phyloP scores from a whole-genome alignment of 139 green algal species.

The Mychonastes homosphaera region DNA sequence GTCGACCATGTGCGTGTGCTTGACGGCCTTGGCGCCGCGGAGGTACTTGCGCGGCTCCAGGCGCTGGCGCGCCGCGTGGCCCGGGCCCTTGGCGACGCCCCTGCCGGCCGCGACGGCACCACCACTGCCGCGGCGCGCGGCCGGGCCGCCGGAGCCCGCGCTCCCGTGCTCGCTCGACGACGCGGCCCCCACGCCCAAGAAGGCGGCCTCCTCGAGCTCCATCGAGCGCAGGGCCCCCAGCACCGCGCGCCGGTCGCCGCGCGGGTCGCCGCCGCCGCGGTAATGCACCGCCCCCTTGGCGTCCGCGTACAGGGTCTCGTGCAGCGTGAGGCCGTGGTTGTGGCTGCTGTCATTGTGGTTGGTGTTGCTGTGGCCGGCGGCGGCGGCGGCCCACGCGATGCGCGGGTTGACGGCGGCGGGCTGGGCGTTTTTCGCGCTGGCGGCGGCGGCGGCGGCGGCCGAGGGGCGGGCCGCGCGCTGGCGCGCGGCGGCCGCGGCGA shows the following conservation, averaged over 20 bases:
- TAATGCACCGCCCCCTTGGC: not conserved
- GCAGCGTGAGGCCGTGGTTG: not conserved
- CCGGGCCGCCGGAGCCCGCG: too few relatives aligned
- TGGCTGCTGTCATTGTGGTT: slow-evolving; percentile 11
- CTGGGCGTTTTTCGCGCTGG: slow-evolving; percentile 5
- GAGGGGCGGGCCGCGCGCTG: slow-evolving; percentile 1
- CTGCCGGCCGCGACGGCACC: too few relatives aligned
- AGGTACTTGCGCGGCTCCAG: too few relatives aligned
- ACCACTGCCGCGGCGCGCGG: too few relatives aligned
- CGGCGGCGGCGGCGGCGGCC: not conserved
- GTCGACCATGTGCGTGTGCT: slow-evolving; percentile 11
- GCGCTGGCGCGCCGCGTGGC: too few relatives aligned
- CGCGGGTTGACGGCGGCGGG: slow-evolving; percentile 4
- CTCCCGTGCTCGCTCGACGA: too few relatives aligned
- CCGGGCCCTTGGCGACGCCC: too few relatives aligned
- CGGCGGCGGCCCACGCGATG: not conserved
- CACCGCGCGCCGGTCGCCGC: not conserved
- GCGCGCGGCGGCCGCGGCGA: slow-evolving; percentile 1
- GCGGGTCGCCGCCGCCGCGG: too few relatives aligned
- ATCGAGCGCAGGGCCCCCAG: not conserved
- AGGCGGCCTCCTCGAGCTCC: too few relatives aligned
- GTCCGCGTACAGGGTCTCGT: not conserved
- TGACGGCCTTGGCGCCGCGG: not conserved
- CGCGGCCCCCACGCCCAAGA: too few relatives aligned
- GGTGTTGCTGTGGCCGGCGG: slow-evolving; percentile 14